Conservation (phyloP, 768 basidiomycete genomes). For the Obba rivulosa region DNA sequence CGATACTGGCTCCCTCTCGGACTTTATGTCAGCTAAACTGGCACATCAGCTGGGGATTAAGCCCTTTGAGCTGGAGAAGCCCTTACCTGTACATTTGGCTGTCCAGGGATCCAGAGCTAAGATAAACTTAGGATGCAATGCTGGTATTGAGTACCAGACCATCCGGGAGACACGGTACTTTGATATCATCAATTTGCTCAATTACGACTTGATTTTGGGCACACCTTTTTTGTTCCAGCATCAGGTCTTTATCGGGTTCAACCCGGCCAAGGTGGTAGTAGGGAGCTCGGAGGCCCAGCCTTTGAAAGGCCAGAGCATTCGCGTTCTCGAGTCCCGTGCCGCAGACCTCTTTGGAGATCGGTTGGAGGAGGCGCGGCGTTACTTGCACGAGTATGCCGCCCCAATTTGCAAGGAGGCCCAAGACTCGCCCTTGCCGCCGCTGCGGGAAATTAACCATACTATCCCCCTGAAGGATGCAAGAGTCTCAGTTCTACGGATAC, state of each 20-base stretch:
- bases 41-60: conserved; percentile 32
- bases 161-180: conserved; percentile 24
- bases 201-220: conserved; percentile 27
- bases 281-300: conserved; percentile 9
- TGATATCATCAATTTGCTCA: conserved; percentile 23
- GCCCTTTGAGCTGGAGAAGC: conserved; percentile 21
- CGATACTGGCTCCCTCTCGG: conserved; percentile 34
- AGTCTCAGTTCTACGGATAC: conserved; percentile 25
- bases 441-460: conserved; percentile 30
- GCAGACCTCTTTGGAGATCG: conserved; percentile 4
- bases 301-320: conserved; percentile 8
- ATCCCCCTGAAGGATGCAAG: conserved; percentile 32
- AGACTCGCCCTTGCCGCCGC: conserved; percentile 19
- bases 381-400: conserved; percentile 12
- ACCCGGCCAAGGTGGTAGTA: conserved; percentile 14
- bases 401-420: conserved; percentile 13
- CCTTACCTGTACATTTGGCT: conserved; percentile 33
- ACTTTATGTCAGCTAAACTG: conserved; percentile 34
- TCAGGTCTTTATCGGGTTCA: conserved; percentile 15
- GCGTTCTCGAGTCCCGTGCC: conserved; percentile 10
- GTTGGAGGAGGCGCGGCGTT: conserved; percentile 12
- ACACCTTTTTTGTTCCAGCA: conserved; percentile 27
- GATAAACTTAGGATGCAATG: conserved; percentile 25
- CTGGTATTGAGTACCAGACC: conserved; percentile 27
- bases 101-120: conserved; percentile 36